A percentile compares a stretch with the other conserved stretches of the same genome.
Evolutionary conservation across 495 filamentous ascomycete genomes (phyloP).

Genomic region (Aspergillus avenaceus): DNA sequence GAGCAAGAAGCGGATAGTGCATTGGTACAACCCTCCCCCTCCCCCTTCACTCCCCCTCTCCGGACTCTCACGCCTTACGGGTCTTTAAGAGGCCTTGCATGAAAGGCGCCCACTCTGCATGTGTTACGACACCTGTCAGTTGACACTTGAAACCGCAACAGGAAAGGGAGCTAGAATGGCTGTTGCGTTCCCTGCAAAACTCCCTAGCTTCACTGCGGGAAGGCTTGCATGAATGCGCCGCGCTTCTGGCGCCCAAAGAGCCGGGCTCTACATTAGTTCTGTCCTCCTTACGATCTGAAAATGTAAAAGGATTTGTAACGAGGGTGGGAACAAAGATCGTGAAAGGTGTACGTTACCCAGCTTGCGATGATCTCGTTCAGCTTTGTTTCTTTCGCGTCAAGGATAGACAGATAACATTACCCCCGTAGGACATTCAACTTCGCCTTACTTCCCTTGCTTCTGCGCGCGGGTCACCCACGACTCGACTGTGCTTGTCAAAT

Average conservation of each 20-base stretch:
- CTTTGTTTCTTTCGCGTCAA: neutral
- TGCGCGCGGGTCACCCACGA: conserved; percentile 40
- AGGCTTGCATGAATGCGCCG: conserved; percentile 84
- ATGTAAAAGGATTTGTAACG: conserved; percentile 86
- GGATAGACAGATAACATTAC: neutral
- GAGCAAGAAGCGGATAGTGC: conserved; percentile 63
- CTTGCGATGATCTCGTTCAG: neutral
- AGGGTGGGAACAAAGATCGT: conserved; percentile 72
- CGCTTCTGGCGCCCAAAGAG: conserved; percentile 75
- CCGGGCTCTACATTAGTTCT: conserved; percentile 82
- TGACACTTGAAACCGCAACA: conserved; percentile 23
- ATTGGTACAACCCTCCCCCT: conserved; percentile 46
- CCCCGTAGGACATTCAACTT: conserved; percentile 46
- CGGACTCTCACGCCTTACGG: neutral
- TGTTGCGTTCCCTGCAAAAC: conserved; percentile 71
- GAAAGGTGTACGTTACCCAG: conserved; percentile 57
- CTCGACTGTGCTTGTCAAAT: conserved; percentile 53
- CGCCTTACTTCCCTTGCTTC: conserved; percentile 45
- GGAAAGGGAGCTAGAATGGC: conserved; percentile 82
- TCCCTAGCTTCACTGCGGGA: conserved; percentile 72
- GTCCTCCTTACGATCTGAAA: conserved; percentile 81
- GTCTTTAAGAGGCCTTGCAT: too few species aligned
- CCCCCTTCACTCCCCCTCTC: neutral
- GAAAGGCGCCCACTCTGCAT: too few species aligned
- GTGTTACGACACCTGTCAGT: neutral